Evolutionary conservation across 306 rosid species (phyloP).

Genomic region (Rubus idaeus): DNA sequence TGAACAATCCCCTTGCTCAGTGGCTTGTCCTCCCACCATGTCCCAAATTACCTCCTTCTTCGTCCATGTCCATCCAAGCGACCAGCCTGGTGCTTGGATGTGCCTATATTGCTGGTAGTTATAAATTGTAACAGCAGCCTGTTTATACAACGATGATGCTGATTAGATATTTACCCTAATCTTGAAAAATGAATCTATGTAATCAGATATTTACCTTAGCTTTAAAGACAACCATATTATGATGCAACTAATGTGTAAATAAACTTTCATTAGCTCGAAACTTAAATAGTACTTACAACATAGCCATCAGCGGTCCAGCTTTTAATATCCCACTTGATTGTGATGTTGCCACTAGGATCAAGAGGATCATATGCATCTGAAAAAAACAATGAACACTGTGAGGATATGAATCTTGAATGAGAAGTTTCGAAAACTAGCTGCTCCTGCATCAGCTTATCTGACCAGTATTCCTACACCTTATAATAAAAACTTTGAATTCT

Average conservation of each 20-base stretch:
- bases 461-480: not conserved
- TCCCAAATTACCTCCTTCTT: slow-evolving; percentile 87
- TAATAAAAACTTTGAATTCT: not conserved
- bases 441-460: not conserved
- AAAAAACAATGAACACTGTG: slow-evolving; percentile 1
- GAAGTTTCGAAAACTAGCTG: not conserved
- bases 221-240: not conserved
- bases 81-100: slow-evolving; percentile 80
- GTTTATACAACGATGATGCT: slow-evolving; percentile 19
- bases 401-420: not conserved
- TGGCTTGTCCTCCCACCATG: slow-evolving; percentile 73
- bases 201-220: not conserved
- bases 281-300: slow-evolving; percentile 45
- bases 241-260: not conserved
- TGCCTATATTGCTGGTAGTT: slow-evolving; percentile 87
- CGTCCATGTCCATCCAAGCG: slow-evolving; percentile 79
- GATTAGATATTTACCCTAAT: slow-evolving; percentile 24
- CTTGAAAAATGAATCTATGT: slow-evolving; percentile 15
- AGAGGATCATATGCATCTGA: slow-evolving; percentile 89
- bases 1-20: slow-evolving; percentile 94
- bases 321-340: slow-evolving; percentile 76
- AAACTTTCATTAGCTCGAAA: not conserved
- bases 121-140: slow-evolving; percentile 73
- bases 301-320: slow-evolving; percentile 80
- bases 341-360: slow-evolving; percentile 76